A percentile compares a stretch with the other conserved stretches of the same genome.
phyloP scores from a whole-genome alignment of 805 yeast species.

The Brettanomyces custersianus region DNA sequence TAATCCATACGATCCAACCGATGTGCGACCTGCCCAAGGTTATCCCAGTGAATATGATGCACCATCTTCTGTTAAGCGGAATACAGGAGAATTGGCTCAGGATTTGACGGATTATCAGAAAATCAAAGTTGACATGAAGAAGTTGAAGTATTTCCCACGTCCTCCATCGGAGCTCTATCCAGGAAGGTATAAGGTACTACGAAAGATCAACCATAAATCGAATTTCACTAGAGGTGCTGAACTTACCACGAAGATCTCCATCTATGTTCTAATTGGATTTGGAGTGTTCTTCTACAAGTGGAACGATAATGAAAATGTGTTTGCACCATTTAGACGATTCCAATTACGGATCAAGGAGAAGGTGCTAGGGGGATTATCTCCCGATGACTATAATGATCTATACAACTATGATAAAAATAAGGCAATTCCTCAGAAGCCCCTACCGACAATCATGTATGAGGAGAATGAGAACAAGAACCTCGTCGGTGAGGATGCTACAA shows the following conservation, averaged over 20 bases:
- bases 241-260: constrained; percentile 42
- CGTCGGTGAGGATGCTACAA: constrained; percentile 25
- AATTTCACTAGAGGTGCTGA: constrained; percentile 54
- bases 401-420: constrained; percentile 31
- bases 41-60: constrained; percentile 74
- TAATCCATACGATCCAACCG: constrained; percentile 77
- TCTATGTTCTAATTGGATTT: constrained; percentile 42
- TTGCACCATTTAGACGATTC: constrained; percentile 56
- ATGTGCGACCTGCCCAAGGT: constrained; percentile 71
- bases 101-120: constrained; percentile 59
- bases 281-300: constrained; percentile 70
- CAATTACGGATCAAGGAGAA: constrained; percentile 49
- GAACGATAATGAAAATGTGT: constrained; percentile 75
- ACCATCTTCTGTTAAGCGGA: constrained; percentile 52
- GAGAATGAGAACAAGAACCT: constrained; percentile 25
- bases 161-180: constrained; percentile 69
- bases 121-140: constrained; percentile 65
- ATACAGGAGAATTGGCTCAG: constrained; percentile 38
- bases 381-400: constrained; percentile 57
- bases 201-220: constrained; percentile 44
- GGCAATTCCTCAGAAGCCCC: constrained; percentile 30
- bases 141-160: constrained; percentile 67
- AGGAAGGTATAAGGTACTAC: constrained; percentile 67
- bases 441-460: constrained; percentile 29
- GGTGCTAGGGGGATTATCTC: constrained; percentile 44